Percentiles rank a stretch among this genome's conserved stretches.
Conservation (phyloP, 2,329 filamentous ascomycete species). For the Arthrinium puccinioides region DNA sequence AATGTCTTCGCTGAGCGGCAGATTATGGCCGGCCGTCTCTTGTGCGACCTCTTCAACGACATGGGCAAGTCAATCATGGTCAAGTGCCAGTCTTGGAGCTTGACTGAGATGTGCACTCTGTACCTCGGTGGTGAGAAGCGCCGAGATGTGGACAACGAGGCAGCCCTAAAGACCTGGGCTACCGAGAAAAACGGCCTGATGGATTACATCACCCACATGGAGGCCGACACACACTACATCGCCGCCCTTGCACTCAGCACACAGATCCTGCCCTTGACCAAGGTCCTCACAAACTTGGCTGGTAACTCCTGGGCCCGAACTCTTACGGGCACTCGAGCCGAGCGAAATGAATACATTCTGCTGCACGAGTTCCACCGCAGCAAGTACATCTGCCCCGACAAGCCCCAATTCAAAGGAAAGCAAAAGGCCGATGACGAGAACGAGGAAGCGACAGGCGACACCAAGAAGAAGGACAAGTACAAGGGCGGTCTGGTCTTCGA, state of each 20-base stretch:
- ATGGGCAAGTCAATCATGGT: conserved; percentile 95
- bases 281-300: conserved; percentile 90
- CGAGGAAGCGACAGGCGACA: conserved; percentile 59
- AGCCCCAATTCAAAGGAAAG: conserved; percentile 72
- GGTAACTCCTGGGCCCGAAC: conserved; percentile 98
- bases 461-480: conserved; percentile 98
- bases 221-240: conserved; percentile 93
- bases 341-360: conserved; percentile 98
- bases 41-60: conserved; percentile 93
- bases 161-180: conserved; percentile 79
- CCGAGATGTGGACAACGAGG: conserved; percentile 83
- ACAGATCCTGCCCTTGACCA: conserved; percentile 88
- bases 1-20: conserved; percentile 93
- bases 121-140: conserved; percentile 69
- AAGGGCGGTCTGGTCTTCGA: conserved; percentile 98
- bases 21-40: conserved; percentile 76
- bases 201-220: conserved; percentile 90
- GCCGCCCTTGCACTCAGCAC: conserved; percentile 82
- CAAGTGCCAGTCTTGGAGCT: conserved; percentile 95
- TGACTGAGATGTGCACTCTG: conserved; percentile 94
- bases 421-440: conserved; percentile 65
- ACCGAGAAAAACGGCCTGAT: conserved; percentile 76
- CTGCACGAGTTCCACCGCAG: conserved; percentile 94
- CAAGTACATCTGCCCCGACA: conserved; percentile 97
- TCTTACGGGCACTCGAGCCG: conserved; percentile 87